Percentiles rank a stretch among this genome's conserved stretches.
These are phyloP conservation scores for Auricularia sp. DNA, from an alignment of 768 basidiomycete species.

Conservation along the genomic window DNA sequence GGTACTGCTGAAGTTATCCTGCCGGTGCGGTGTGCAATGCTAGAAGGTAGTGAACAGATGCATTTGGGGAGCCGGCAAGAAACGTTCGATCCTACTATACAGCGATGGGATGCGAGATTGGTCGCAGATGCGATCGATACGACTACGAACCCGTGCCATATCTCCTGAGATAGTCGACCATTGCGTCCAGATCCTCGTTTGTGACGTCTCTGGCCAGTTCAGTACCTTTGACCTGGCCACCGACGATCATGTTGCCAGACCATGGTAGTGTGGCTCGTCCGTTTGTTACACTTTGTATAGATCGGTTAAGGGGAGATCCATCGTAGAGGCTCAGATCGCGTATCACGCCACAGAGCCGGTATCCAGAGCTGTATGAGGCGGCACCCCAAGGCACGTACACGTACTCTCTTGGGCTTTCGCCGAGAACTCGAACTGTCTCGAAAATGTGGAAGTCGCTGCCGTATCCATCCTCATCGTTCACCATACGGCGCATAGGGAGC, in stretches of 20 bases:
- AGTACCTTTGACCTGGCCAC: too few species aligned
- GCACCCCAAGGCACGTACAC: background rate
- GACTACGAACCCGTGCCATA: background rate
- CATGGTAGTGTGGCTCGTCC: background rate
- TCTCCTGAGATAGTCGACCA: background rate
- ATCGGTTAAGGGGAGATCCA: background rate
- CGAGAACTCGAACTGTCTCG: background rate
- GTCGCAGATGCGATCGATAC: too few species aligned
- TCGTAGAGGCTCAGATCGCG: background rate
- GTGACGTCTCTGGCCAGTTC: background rate
- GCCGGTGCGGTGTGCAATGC: too few species aligned
- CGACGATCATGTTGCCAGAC: background rate
- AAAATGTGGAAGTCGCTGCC: background rate
- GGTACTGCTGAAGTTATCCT: too few species aligned
- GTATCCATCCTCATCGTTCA: background rate
- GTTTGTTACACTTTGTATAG: background rate
- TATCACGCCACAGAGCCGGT: background rate
- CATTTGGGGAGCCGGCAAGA: too few species aligned
- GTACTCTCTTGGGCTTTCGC: background rate
- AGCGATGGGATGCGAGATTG: too few species aligned
- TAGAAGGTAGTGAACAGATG: too few species aligned
- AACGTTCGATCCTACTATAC: too few species aligned
- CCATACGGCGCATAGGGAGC: background rate
- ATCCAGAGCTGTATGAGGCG: background rate
- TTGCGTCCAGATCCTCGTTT: background rate